These are phyloP conservation scores for Boletus mariae DNA, from an alignment of 1,284 basidiomycete species.

Conservation along the genomic window DNA sequence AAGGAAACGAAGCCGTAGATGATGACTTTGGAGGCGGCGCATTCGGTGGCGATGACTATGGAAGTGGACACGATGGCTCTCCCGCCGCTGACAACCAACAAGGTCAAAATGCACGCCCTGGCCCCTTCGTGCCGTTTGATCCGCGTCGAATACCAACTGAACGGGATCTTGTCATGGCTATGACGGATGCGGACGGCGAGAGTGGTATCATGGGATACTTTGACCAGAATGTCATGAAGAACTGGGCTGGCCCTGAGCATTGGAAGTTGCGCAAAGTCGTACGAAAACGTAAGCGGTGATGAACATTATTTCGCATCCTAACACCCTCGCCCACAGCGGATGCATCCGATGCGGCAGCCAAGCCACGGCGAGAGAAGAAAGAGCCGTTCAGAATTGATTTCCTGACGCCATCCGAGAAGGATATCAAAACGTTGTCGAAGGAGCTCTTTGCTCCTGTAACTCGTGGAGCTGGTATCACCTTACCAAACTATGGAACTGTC, in stretches of 20 bases:
- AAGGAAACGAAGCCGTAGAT: conserved; percentile 65
- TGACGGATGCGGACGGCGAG: conserved; percentile 67
- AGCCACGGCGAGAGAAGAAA: conserved; percentile 73
- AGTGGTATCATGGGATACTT: conserved; percentile 88
- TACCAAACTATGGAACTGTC: conserved; percentile 46
- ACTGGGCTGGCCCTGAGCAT: conserved; percentile 98
- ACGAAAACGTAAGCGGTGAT: conserved; percentile 57
- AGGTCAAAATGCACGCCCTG: conserved; percentile 40
- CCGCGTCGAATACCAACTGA: conserved; percentile 69
- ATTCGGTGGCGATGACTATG: conserved; percentile 45
- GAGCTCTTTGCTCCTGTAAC: conserved; percentile 80
- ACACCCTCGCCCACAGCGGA: conserved; percentile 41
- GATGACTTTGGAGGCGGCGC: conserved; percentile 49
- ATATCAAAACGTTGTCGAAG: conserved; percentile 70
- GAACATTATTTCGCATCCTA: conserved; percentile 1
- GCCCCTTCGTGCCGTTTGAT: conserved; percentile 72
- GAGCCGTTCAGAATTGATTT: conserved; percentile 91
- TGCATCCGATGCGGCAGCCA: conserved; percentile 44
- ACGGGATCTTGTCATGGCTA: conserved; percentile 79
- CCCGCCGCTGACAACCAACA: conserved; percentile 40
- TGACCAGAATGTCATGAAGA: conserved; percentile 85
- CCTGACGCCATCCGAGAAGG: conserved; percentile 55
- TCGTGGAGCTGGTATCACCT: conserved; percentile 60
- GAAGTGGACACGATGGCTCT: conserved; percentile 39
- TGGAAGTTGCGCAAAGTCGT: conserved; percentile 88